Evolutionary conservation across 2,329 filamentous ascomycete species (phyloP).

Genomic region (Rhexocercosporidium sp.): DNA sequence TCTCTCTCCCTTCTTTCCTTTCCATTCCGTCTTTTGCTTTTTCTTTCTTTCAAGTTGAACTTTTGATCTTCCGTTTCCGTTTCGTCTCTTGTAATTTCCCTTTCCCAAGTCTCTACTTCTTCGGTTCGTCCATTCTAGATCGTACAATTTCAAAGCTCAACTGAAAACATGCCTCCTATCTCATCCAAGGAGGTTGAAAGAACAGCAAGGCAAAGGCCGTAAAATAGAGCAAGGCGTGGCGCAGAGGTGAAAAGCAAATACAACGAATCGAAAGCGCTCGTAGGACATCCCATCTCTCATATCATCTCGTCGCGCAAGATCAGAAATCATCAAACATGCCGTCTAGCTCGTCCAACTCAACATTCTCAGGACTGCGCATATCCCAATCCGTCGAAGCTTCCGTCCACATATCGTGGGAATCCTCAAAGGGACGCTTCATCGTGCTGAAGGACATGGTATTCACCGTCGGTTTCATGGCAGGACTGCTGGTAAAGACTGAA

Average conservation of each 20-base stretch:
- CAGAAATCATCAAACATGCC: conserved; percentile 74
- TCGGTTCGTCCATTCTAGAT: conserved; percentile 12
- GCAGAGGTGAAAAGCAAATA: conserved; percentile 19
- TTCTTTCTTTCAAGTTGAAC: conserved; percentile 4
- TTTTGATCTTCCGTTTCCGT: conserved; percentile 26
- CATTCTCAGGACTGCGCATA: conserved; percentile 77
- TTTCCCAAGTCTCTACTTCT: conserved; percentile 4
- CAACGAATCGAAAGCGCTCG: conserved; percentile 19
- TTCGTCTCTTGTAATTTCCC: conserved; percentile 6
- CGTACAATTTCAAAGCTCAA: conserved; percentile 14
- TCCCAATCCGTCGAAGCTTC: conserved; percentile 61
- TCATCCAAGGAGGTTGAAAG: conserved; percentile 2
- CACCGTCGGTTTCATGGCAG: conserved; percentile 56
- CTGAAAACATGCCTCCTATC: neutral
- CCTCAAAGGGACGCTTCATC: conserved; percentile 55
- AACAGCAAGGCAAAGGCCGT: conserved; percentile 9
- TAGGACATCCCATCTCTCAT: conserved; percentile 6
- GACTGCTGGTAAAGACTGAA: conserved; percentile 54
- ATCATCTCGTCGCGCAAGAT: conserved; percentile 5
- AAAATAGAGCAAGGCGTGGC: conserved; percentile 5
- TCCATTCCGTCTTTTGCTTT: conserved; percentile 5
- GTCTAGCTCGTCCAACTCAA: conserved; percentile 93
- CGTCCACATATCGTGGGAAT: conserved; percentile 41
- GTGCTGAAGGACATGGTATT: conserved; percentile 34
- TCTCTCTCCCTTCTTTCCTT: no score